Percentiles rank a stretch among this genome's conserved stretches.
These are phyloP conservation scores for Erodium moschatum DNA, from an alignment of 441 rosid species.

Conservation along the genomic window DNA sequence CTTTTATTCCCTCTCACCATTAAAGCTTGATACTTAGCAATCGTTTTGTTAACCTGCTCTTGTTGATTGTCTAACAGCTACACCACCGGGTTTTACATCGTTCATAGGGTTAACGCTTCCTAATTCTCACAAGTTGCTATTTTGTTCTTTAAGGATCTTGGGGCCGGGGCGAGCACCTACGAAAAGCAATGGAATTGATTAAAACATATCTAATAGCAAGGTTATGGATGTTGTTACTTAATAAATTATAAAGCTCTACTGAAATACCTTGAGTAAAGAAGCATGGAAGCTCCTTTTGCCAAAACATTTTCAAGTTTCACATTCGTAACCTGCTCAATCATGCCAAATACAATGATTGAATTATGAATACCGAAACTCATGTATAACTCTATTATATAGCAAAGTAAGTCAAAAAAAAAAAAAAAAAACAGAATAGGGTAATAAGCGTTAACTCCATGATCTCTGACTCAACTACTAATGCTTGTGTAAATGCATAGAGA, in stretches of 20 bases:
- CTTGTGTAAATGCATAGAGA: not conserved
- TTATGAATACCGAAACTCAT: not conserved
- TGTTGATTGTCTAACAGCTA: no score
- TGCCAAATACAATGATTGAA: not conserved
- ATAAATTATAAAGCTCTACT: slow-evolving; percentile 13
- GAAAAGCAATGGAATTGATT: slow-evolving; percentile 22
- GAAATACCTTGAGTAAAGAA: slow-evolving; percentile 75
- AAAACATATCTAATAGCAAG: not conserved
- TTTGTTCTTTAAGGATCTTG: slow-evolving; percentile 52
- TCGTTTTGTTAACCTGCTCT: no score
- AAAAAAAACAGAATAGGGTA: not conserved
- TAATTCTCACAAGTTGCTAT: slow-evolving; percentile 31
- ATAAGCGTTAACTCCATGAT: not conserved
- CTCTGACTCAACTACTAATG: not conserved
- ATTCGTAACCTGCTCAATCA: slow-evolving; percentile 51
- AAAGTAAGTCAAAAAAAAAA: not conserved
- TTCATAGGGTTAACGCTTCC: slow-evolving; percentile 15
- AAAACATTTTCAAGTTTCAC: slow-evolving; percentile 62
- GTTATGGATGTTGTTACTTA: not conserved
- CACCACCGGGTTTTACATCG: no score
- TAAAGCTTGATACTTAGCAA: no score
- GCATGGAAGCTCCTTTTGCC: slow-evolving; percentile 71
- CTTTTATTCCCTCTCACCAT: no score
- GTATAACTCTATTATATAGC: not conserved
- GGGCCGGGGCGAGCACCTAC: slow-evolving; percentile 83